phyloP scores from a whole-genome alignment of 1,284 basidiomycete genomes.

The Neolentinus lepideus region DNA sequence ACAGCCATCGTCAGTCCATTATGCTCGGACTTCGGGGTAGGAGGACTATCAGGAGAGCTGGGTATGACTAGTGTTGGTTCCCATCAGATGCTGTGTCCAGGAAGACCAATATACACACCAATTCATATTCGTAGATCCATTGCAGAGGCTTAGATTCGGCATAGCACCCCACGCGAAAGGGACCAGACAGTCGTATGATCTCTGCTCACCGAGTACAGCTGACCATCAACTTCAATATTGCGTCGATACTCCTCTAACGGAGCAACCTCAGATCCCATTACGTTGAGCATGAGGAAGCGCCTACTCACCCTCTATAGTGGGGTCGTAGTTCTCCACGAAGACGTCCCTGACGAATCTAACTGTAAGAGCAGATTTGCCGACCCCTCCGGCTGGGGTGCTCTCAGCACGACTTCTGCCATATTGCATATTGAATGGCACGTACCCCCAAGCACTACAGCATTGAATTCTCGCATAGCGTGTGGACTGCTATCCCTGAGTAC shows the following conservation, averaged over 20 bases:
- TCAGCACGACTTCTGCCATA: background rate
- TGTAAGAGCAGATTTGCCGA: conserved; percentile 73
- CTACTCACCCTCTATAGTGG: conserved; percentile 69
- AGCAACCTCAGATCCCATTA: conserved; percentile 10
- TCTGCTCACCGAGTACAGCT: conserved; percentile 37
- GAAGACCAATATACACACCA: background rate
- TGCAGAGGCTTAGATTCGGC: conserved; percentile 1
- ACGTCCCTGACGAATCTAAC: conserved; percentile 70
- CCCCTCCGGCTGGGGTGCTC: conserved; percentile 56
- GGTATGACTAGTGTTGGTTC: too few species aligned
- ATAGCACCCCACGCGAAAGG: conserved; percentile 7
- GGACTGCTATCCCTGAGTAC: conserved; percentile 9
- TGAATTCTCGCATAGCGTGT: conserved; percentile 54
- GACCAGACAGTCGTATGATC: conserved; percentile 15
- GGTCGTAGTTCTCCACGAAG: conserved; percentile 75
- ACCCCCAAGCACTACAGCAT: conserved; percentile 76
- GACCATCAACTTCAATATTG: conserved; percentile 53
- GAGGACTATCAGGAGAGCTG: background rate
- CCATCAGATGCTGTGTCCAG: too few species aligned
- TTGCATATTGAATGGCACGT: conserved; percentile 14
- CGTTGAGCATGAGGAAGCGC: conserved; percentile 2
- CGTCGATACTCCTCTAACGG: conserved; percentile 58
- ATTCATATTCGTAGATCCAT: background rate
- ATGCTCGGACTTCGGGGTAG: background rate
- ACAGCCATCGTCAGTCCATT: background rate